Percentiles rank a stretch among this genome's conserved stretches.
Conservation (phyloP, 768 basidiomycete species). For the Agaricus blazei region DNA sequence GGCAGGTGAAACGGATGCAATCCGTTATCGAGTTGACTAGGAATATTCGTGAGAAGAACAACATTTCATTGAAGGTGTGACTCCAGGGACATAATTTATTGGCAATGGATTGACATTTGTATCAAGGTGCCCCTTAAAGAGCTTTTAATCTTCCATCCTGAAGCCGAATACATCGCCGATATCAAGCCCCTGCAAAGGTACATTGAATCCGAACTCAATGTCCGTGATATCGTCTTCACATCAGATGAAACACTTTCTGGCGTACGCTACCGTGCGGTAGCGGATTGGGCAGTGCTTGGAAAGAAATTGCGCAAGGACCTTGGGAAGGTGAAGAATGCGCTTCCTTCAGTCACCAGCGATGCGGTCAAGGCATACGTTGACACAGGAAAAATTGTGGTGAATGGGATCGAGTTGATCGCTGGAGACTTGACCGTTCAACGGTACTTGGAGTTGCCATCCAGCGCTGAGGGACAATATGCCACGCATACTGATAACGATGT, state of each 20-base stretch:
- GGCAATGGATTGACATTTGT: slow-evolving; percentile 1
- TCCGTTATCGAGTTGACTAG: slow-evolving; percentile 90
- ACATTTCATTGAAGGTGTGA: slow-evolving; percentile 82
- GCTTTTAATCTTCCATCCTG: slow-evolving; percentile 89
- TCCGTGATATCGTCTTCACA: slow-evolving; percentile 85
- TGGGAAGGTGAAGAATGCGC: slow-evolving; percentile 79
- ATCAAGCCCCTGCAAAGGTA: slow-evolving; percentile 81
- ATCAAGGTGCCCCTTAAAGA: slow-evolving; percentile 86
- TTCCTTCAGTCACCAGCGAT: slow-evolving; percentile 78
- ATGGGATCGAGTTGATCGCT: slow-evolving; percentile 81
- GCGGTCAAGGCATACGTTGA: slow-evolving; percentile 72
- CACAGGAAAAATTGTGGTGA: slow-evolving; percentile 76
- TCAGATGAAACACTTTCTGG: slow-evolving; percentile 84
- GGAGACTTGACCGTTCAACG: slow-evolving; percentile 93
- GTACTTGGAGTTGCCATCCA: slow-evolving; percentile 75
- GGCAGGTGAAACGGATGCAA: slow-evolving; percentile 93
- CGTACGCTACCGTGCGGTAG: slow-evolving; percentile 84
- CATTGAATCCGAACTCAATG: slow-evolving; percentile 92
- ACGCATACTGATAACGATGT: slow-evolving; percentile 94
- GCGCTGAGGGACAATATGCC: slow-evolving; percentile 58
- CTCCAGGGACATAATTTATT: background rate
- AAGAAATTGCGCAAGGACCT: slow-evolving; percentile 92
- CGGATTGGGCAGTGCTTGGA: slow-evolving; percentile 94
- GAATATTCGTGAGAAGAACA: slow-evolving; percentile 82
- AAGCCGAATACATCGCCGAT: slow-evolving; percentile 78